Evolutionary conservation across 768 basidiomycete species (phyloP).

Genomic region (Suillus placidus): DNA sequence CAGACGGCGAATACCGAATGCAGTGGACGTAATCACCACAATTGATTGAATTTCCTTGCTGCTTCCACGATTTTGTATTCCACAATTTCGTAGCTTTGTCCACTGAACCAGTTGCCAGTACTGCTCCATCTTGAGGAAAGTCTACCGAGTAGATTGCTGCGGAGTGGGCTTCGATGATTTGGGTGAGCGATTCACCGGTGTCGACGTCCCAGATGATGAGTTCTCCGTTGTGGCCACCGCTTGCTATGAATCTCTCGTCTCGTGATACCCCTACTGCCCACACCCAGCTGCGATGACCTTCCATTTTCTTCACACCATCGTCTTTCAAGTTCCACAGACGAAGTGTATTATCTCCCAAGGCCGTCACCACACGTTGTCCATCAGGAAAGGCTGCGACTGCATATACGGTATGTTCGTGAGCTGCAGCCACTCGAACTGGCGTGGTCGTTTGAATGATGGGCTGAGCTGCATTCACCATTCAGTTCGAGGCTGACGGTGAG

Average conservation of each 20-base stretch:
- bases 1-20: neutral
- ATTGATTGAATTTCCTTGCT: neutral
- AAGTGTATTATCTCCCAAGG: neutral
- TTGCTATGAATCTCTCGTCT: neutral
- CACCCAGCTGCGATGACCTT: neutral
- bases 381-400: neutral
- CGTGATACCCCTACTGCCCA: neutral
- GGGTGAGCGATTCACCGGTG: neutral
- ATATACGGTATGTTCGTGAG: neutral
- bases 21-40: neutral
- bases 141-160: neutral
- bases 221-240: neutral
- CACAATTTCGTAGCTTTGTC: neutral
- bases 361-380: neutral
- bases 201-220: neutral
- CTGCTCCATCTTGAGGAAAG: neutral
- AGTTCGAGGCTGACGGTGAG: neutral
- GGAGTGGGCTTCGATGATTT: neutral
- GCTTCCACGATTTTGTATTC: neutral
- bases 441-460: neutral
- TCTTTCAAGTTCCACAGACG: conserved; percentile 1
- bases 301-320: neutral
- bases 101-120: neutral
- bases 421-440: neutral
- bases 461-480: neutral